These are phyloP conservation scores for Massariosphaeria phaeospora DNA, from an alignment of 495 filamentous ascomycete genomes.

Conservation along the genomic window DNA sequence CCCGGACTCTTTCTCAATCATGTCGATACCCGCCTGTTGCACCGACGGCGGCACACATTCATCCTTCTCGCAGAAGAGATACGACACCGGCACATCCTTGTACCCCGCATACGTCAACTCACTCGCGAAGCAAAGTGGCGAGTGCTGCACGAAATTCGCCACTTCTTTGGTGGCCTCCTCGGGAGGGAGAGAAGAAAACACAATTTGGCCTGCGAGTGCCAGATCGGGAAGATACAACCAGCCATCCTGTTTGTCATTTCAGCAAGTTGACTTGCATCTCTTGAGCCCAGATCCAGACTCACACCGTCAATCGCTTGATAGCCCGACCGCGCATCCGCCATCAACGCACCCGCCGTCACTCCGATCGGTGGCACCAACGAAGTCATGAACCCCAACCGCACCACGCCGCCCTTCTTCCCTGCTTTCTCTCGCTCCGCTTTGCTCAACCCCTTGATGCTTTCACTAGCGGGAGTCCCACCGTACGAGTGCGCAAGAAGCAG, in stretches of 20 bases:
- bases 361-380: conserved; percentile 9
- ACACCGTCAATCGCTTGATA: too few relatives aligned
- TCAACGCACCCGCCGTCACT: neutral
- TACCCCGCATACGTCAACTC: conserved; percentile 7
- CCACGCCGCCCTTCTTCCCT: conserved; percentile 25
- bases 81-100: neutral
- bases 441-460: conserved; percentile 18
- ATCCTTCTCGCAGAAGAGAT: conserved; percentile 1
- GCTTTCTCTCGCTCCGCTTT: conserved; percentile 10
- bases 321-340: neutral
- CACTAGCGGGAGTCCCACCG: conserved; percentile 8
- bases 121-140: neutral
- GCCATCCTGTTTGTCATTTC: conserved; percentile 3
- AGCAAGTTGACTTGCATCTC: too few relatives aligned
- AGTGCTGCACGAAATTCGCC: neutral
- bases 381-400: conserved; percentile 25
- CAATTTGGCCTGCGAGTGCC: neutral
- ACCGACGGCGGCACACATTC: neutral
- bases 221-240: conserved; percentile 1
- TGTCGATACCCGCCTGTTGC: conserved; percentile 1
- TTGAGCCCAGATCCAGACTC: too few relatives aligned
- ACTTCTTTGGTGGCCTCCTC: neutral
- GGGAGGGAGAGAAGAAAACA: neutral
- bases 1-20: conserved; percentile 8
- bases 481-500: conserved; percentile 26